These are phyloP conservation scores for Xylariaceae sp. DNA, from an alignment of 2,329 filamentous ascomycete genomes.

Conservation along the genomic window DNA sequence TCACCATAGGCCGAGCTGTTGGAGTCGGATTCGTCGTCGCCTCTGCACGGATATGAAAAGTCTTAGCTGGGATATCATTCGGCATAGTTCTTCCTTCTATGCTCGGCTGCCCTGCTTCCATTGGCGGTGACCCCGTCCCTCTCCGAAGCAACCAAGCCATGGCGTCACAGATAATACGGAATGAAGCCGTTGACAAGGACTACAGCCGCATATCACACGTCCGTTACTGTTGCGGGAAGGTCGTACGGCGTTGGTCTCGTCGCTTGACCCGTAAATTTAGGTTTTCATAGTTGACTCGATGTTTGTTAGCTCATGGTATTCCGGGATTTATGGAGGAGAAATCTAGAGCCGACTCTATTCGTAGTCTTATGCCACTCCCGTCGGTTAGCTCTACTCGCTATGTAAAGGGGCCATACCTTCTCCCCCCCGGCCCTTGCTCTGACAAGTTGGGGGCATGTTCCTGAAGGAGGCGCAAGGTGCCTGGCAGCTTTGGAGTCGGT, in stretches of 20 bases:
- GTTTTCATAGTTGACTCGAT: background rate
- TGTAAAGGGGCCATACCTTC: background rate
- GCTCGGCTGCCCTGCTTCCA: background rate
- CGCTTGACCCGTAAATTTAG: background rate
- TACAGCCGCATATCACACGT: constrained; percentile 4
- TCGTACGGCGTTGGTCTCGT: too few species aligned
- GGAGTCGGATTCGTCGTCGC: background rate
- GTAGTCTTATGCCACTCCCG: constrained; percentile 12
- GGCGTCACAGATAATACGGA: background rate
- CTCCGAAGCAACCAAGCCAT: constrained; percentile 3
- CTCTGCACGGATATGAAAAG: constrained; percentile 4
- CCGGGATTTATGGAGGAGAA: background rate
- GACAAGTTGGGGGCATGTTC: background rate
- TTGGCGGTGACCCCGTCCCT: background rate
- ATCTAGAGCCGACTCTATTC: background rate
- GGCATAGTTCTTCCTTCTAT: background rate
- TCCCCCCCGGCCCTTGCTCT: background rate
- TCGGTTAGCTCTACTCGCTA: background rate
- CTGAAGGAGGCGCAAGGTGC: too few species aligned
- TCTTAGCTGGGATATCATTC: background rate
- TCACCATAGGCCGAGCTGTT: constrained; percentile 11
- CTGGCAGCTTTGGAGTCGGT: too few species aligned
- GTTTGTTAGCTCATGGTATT: background rate
- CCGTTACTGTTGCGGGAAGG: background rate
- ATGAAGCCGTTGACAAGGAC: background rate